Evolutionary conservation across 2,329 filamentous ascomycete genomes (phyloP), one percentile per base, ranked within the genome.

Genomic region (Fusarium nanum): DNA sequence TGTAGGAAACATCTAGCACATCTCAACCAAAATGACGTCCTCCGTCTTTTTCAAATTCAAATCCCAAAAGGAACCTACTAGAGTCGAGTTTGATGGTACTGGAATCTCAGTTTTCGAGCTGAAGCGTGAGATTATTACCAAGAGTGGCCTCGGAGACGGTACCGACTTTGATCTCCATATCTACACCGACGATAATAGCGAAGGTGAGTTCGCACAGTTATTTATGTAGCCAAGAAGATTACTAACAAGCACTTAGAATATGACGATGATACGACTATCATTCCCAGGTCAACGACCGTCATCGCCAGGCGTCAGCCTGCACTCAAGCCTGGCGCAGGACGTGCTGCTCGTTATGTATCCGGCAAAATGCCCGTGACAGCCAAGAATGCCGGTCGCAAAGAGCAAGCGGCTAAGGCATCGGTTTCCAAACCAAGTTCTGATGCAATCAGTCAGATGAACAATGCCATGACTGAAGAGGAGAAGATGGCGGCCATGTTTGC

Each of bases 11-110:
- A 73, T 59, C 62, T 57, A 68, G 65, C 61, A 69, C 68, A 53
- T 57, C 57, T 54, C 69, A 64, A 67, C 79, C 84, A 89, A 77
- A 77, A 98, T 98, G 94, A 89, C 93, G 79, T 97, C 96, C 60
- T 98, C 94, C 73, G 96, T 99, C 78, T 98, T 98, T 84, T 99
- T 98, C 92, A 97, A 97, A 84, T 99, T 99, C 91, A 98, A 98
- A 84, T 98, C 95, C 75, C 94, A 97, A 80, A 98, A 94, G 84
- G 96, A 98, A 79, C 93, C 94, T 65, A 93, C 93, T 61, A 90
- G 94, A 78, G 94, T 99, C 76, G 93, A 94, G 78, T 98, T 99
- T 81, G 95, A 99, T 82, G 96, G 96, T 78, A 98, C 95, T 76
- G 93, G 93, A 81, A 97, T 98, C 78, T 97, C 95, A 67, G 96